Conservation (phyloP, 352 stramenopile genomes). For the Lagenidium sp. region DNA sequence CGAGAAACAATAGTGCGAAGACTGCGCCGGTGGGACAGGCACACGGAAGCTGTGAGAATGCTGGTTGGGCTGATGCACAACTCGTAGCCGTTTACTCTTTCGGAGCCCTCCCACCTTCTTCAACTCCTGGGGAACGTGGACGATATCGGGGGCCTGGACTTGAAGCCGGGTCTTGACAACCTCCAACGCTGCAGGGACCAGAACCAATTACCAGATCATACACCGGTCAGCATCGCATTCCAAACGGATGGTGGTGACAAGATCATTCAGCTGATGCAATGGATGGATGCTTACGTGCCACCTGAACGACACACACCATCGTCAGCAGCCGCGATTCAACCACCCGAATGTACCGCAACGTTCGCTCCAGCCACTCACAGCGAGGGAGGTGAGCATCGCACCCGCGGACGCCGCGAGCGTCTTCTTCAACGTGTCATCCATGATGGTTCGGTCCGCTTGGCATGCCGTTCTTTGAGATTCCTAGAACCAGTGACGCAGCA, state of each 20-base stretch:
- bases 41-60: too few relatives aligned
- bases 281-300: conserved; percentile 72
- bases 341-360: too few relatives aligned
- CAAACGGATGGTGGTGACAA: too few relatives aligned
- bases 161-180: conserved; percentile 83
- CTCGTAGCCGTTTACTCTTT: not conserved
- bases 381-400: conserved; percentile 56
- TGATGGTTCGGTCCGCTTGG: too few relatives aligned
- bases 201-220: too few relatives aligned
- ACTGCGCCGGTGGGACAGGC: conserved; percentile 12
- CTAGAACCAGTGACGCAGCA: too few relatives aligned
- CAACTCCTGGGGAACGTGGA: conserved; percentile 31
- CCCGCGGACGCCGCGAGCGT: conserved; percentile 47
- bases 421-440: conserved; percentile 68
- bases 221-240: too few relatives aligned
- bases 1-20: conserved; percentile 67
- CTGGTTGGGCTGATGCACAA: not conserved
- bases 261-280: too few relatives aligned
- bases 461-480: too few relatives aligned
- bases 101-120: conserved; percentile 28
- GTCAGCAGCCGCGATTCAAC: too few relatives aligned
- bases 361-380: conserved; percentile 44
- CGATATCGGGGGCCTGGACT: conserved; percentile 52
- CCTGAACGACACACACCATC: too few relatives aligned
- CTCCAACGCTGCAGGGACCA: conserved; percentile 55